Evolutionary conservation across 2,329 filamentous ascomycete genomes (phyloP), one percentile per base, ranked within the genome.

Genomic region (Teratosphaeriaceae sp.): DNA sequence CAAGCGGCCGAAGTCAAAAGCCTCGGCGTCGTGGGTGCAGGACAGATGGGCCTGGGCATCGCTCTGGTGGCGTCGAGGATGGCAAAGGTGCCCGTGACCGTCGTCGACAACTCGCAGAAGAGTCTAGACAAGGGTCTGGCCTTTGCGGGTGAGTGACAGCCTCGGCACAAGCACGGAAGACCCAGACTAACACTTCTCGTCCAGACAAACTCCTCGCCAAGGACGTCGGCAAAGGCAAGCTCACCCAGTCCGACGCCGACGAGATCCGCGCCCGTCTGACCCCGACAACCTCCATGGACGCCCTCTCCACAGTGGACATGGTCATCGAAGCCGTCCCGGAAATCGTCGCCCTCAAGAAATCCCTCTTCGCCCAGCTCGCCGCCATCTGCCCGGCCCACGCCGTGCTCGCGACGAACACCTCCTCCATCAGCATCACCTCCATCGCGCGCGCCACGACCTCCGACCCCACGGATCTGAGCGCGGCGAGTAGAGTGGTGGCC

Each of bases 371-470:
- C 51, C 76, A 84, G 59, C 76, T 98, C 9, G 88, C 89, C 5
- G 71, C 85, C 56, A 81, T 94, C 54, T 89, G 85, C 54, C 82
- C 88, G 9, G 72, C 82, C 40, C 88, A 97, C 61, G 80, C 92
- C 46, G 86, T 98, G 56, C 78, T 98, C 26, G 90, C 92, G 4
- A 98, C 92, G 49, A 98, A 98, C 72, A 98, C 92, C 5, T 95
- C 88, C n/a, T 95, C 88, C 48, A 98, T 98, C 63, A 90, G 87
- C 47, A 96, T 98, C 65, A 98, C 92, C 33, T 85, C 84, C 61
- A 96, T 98, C 58, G 92, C 92, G 16, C 89, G 92, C 3, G 80
- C 89, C 8, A 64, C 63, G 2, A 90, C 90, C 1, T 84, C 81
- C 20, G 80, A 94, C 60, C 84, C 88, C 1, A 90, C 72, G 15